Evolutionary conservation across 805 yeast species (phyloP), one percentile per base, ranked within the genome.

Genomic region (Pichia occidentalis): DNA sequence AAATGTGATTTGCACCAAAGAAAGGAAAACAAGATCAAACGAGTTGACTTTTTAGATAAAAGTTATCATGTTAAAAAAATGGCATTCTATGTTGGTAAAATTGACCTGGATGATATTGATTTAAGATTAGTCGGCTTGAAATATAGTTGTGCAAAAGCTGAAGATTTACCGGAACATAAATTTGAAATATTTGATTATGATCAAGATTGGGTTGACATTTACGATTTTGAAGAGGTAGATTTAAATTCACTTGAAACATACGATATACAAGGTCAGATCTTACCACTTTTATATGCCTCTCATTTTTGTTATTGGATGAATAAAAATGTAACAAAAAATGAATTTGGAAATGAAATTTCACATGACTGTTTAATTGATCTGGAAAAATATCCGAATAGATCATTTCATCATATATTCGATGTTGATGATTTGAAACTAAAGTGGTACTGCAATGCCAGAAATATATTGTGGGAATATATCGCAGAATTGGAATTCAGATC

Each of bases 361-460:
- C 95, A 86, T 52, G 62, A 69, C 12, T 86, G 95, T 57, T 53
- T 67, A n/a, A 61, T 77, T 40, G 77, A 73, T 1, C 47, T 53
- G 3, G 65, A 64, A 2, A 28, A 40, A 7, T 34, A 27, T 37
- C 54, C 51, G 20, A 14, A 44, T 46, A 32, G 37, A 5, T 29
- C 30, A 8, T 82, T 75, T 58, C 71, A 70, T 42, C 87, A 88
- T 54, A 64, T 86, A 34, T 85, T 81, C 56, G 73, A 79, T 42
- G 61, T 85, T 17, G 87, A 86, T 48, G 75, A 80, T 39, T 68
- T 85, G 56, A 74, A 79, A 49, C 54, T 87, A 48, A 82, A 77
- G 48, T 87, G 96, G 95, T 80, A 83, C 56, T 78, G 82, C 43
- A 53, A 63, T 3, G 70, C 78, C 8, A 64, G 96, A 39, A 76